Evolutionary conservation across 805 yeast genomes (phyloP).

Genomic region (Grigorovia yakushimaensis): DNA sequence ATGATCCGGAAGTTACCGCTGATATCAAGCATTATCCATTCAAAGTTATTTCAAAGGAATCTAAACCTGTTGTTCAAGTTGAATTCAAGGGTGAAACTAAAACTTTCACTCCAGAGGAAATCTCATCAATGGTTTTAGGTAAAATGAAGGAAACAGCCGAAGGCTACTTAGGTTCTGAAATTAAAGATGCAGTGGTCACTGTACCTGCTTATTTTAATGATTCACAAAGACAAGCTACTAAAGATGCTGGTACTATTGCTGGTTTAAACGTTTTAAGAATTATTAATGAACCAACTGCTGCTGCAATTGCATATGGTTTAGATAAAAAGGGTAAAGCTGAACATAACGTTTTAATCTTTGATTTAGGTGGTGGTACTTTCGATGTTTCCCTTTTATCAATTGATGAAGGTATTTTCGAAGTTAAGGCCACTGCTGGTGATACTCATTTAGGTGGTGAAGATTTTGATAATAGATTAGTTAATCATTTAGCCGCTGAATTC

Average conservation of each 20-base stretch:
- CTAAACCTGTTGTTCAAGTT: conserved; percentile 75
- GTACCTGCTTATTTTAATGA: conserved; percentile 97
- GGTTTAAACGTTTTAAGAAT: conserved; percentile 91
- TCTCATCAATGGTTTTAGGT: conserved; percentile 82
- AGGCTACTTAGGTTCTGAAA: conserved; percentile 69
- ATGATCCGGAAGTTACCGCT: conserved; percentile 65
- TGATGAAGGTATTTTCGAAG: conserved; percentile 95
- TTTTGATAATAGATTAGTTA: conserved; percentile 89
- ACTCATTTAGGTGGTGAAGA: conserved; percentile 97
- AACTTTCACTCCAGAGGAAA: conserved; percentile 87
- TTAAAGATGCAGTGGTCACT: conserved; percentile 86
- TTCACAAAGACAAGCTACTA: conserved; percentile 97
- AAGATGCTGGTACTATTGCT: conserved; percentile 94
- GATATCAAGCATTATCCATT: conserved; percentile 85
- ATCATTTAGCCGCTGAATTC: conserved; percentile 83
- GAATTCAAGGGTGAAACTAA: conserved; percentile 79
- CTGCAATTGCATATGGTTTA: conserved; percentile 94
- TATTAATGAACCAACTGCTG: conserved; percentile 96
- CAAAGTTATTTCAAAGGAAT: conserved; percentile 60
- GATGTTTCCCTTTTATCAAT: conserved; percentile 88
- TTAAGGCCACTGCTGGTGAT: conserved; percentile 67
- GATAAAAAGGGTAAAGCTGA: conserved; percentile 68
- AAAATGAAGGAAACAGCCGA: conserved; percentile 92
- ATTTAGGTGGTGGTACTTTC: conserved; percentile 96
- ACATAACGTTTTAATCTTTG: conserved; percentile 84